Conservation (phyloP, 768 basidiomycete genomes). For the Daedaleopsis nitida region DNA sequence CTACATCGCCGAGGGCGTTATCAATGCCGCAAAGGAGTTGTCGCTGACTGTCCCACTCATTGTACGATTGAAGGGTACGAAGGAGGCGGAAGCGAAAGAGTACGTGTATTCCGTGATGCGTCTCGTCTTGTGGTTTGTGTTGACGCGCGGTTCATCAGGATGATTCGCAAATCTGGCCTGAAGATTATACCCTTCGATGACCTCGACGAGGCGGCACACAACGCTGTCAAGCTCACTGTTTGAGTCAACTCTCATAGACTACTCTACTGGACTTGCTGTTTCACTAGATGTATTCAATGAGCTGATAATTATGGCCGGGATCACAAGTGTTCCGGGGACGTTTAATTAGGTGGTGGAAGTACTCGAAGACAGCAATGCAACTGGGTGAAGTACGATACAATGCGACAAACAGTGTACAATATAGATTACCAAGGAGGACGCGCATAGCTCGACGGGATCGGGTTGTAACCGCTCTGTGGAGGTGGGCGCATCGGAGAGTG, state of each 20-base stretch:
- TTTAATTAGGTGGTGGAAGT: conserved; percentile 21
- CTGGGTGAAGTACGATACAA: conserved; percentile 16
- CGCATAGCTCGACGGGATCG: conserved; percentile 41
- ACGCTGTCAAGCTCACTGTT: conserved; percentile 69
- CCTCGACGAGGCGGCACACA: conserved; percentile 88
- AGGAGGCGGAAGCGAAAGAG: conserved; percentile 94
- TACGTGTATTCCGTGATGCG: conserved; percentile 42
- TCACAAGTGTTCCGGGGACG: conserved; percentile 12
- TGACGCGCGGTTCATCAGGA: conserved; percentile 46
- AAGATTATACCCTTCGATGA: conserved; percentile 93
- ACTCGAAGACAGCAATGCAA: conserved; percentile 19
- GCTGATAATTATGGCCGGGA: conserved; percentile 1
- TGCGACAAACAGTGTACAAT: conserved; percentile 10
- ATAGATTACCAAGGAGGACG: conserved; percentile 52
- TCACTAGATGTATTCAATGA: conserved; percentile 13
- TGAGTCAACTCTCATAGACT: conserved; percentile 7
- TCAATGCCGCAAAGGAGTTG: conserved; percentile 95
- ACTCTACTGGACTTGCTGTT: conserved; percentile 16
- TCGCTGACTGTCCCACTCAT: conserved; percentile 83
- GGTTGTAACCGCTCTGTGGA: conserved; percentile 40
- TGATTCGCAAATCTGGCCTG: conserved; percentile 91
- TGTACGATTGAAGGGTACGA: conserved; percentile 96
- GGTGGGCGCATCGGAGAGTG: conserved; percentile 30
- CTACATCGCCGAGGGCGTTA: conserved; percentile 97
- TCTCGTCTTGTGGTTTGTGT: conserved; percentile 2